phyloP scores from a whole-genome alignment of 495 filamentous ascomycete genomes.

The Aspergillus nidulans region DNA sequence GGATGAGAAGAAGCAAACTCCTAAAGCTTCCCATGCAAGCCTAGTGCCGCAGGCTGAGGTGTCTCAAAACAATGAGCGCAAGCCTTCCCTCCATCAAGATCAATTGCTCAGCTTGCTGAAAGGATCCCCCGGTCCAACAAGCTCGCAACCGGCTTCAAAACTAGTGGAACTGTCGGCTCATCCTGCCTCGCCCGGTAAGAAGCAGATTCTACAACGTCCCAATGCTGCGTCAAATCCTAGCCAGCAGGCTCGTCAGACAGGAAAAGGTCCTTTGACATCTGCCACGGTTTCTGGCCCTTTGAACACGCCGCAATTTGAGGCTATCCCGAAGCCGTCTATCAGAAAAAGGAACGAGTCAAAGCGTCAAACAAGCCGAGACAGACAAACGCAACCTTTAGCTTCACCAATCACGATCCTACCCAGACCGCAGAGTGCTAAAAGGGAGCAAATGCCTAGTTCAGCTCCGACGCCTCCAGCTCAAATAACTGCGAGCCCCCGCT shows the following conservation, averaged over 20 bases:
- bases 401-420: constrained; percentile 44
- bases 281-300: constrained; percentile 51
- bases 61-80: constrained; percentile 15
- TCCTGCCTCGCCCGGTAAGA: constrained; percentile 22
- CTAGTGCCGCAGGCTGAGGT: constrained; percentile 23
- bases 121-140: constrained; percentile 18
- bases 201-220: constrained; percentile 38
- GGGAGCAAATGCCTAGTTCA: constrained; percentile 21
- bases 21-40: constrained; percentile 28
- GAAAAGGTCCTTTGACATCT: constrained; percentile 24
- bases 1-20: constrained; percentile 30
- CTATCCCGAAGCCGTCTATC: constrained; percentile 22
- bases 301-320: constrained; percentile 47
- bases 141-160: constrained; percentile 25
- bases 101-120: constrained; percentile 35
- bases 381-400: constrained; percentile 16
- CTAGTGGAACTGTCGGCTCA: constrained; percentile 35
- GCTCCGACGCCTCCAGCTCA: constrained; percentile 14
- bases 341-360: constrained; percentile 21
- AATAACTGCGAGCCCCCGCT: constrained; percentile 8
- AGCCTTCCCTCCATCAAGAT: constrained; percentile 39
- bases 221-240: constrained; percentile 18
- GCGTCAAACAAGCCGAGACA: constrained; percentile 23
- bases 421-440: constrained; percentile 36
- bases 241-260: constrained; percentile 8